Evolutionary conservation across 2,329 filamentous ascomycete genomes (phyloP).

Genomic region (Podosphaera fusca): DNA sequence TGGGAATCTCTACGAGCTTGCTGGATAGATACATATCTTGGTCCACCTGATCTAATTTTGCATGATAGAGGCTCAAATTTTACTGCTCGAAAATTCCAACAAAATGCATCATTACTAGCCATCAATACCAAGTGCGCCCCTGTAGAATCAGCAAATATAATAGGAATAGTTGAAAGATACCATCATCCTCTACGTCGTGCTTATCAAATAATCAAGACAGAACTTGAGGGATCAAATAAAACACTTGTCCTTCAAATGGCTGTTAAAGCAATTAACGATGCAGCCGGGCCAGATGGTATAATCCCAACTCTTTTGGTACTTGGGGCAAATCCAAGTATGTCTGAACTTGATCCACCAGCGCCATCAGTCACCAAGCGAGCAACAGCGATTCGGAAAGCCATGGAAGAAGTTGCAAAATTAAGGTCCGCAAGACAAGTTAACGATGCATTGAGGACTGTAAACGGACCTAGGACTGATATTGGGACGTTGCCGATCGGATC

Average conservation of each 20-base stretch:
- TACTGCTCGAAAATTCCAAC: conserved; percentile 1
- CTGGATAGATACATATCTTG: not conserved
- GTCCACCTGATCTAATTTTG: not conserved
- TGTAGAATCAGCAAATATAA: not conserved
- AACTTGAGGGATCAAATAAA: not conserved
- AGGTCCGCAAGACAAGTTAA: not conserved
- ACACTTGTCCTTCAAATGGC: not conserved
- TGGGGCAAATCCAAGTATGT: not conserved
- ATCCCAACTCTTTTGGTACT: not conserved
- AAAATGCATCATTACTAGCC: not conserved
- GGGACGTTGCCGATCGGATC: not conserved
- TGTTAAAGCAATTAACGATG: not conserved
- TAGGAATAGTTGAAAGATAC: conserved; percentile 1
- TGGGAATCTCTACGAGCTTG: conserved; percentile 1
- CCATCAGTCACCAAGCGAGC: not conserved
- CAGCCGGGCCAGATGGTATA: not conserved
- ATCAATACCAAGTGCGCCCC: not conserved
- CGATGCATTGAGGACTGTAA: conserved; percentile 1
- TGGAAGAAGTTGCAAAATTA: conserved; percentile 3
- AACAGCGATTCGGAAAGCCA: conserved; percentile 3
- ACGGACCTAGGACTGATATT: conserved; percentile 2
- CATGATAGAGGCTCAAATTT: conserved; percentile 1
- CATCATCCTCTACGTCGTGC: not conserved
- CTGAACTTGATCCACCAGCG: not conserved
- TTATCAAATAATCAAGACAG: not conserved